Conservation (phyloP, 148 eudicot species). For the Rhododendron henanense region DNA sequence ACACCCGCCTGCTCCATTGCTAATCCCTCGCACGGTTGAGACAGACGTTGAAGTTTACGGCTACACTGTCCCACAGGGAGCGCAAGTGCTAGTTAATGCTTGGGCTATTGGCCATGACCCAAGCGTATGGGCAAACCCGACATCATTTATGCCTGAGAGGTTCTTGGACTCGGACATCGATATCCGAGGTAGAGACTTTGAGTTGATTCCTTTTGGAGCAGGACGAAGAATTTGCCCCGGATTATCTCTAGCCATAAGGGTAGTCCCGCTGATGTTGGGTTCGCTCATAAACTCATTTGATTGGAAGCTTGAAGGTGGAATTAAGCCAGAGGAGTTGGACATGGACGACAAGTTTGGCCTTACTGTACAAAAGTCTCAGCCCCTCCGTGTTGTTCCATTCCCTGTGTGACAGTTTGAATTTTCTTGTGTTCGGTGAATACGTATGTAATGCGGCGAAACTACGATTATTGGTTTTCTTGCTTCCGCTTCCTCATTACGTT, state of each 20-base stretch:
- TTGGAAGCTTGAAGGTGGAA: not conserved
- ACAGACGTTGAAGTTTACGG: not conserved
- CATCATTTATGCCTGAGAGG: conserved; percentile 11
- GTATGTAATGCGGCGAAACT: not conserved
- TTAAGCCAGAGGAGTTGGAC: not conserved
- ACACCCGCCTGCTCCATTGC: not conserved
- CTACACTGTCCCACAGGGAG: conserved; percentile 10
- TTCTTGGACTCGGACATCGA: conserved; percentile 10
- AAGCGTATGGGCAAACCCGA: not conserved
- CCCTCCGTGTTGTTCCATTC: not conserved
- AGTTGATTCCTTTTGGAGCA: conserved; percentile 14
- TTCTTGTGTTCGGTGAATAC: not conserved
- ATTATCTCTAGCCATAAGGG: not conserved
- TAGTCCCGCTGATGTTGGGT: conserved; percentile 9
- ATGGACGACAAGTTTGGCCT: not conserved
- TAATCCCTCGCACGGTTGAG: not conserved
- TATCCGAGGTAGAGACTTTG: conserved; percentile 11
- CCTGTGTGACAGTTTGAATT: not conserved
- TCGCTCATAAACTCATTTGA: conserved; percentile 12
- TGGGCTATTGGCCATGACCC: conserved; percentile 12
- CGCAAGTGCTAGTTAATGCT: conserved; percentile 8
- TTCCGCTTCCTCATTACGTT: not conserved
- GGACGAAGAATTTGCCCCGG: conserved; percentile 15
- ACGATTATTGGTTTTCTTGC: not conserved
- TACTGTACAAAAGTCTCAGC: not conserved